Base-by-base conservation (phyloP, 169 alveolate genomes). In the Perkinsus olseni region DNA sequence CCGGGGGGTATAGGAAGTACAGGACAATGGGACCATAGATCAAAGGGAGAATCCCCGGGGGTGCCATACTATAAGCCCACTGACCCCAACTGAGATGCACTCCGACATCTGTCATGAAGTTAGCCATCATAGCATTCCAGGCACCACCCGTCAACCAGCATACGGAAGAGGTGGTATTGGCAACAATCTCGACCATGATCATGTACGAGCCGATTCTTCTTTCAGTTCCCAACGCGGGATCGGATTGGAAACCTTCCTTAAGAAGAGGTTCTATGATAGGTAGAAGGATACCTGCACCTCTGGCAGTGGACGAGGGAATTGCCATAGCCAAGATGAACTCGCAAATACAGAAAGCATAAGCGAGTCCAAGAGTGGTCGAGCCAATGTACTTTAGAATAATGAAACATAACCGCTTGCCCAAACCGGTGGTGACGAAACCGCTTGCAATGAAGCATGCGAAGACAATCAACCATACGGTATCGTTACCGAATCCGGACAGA, bases 201-300 rank as follows among this genome's bases (percentile, higher is more conserved):
- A 91, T 38, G 74, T 37, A 91, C 48, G 74, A 10, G 48, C 92
- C 92, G 37, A 91, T 39, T 24, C 34, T 38, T 62, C 31, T 91
- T 31, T 91, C 74, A n/a, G 92, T 91, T 8, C 50, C 50, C 31
- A 39, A 17, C 20, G 62, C 92, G 3, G 92, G 92, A 36, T 91
- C 92, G 20, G 74, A 38, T 21, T n/a, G 74, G 38, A 91, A 39
- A 4, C 74, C 92, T 38, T 91, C 92, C 48, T 37, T 91, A 4
- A 91, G 92, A 50, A 91, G 74, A 31, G 92, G 92, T 31, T 91
- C 38, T 36, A 91, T 3, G 10, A 91, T 91, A 0, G 92, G 92
- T n/a, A 91, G 92, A 20, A 91, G 38, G 13, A 91, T 38, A n/a
- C 62, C 92, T 31, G 92, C 92, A 37, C 92, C 92, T 91, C 92